These are phyloP conservation scores for Suhomyces taliae DNA, from an alignment of 1,139 yeast genomes.

Conservation along the genomic window DNA sequence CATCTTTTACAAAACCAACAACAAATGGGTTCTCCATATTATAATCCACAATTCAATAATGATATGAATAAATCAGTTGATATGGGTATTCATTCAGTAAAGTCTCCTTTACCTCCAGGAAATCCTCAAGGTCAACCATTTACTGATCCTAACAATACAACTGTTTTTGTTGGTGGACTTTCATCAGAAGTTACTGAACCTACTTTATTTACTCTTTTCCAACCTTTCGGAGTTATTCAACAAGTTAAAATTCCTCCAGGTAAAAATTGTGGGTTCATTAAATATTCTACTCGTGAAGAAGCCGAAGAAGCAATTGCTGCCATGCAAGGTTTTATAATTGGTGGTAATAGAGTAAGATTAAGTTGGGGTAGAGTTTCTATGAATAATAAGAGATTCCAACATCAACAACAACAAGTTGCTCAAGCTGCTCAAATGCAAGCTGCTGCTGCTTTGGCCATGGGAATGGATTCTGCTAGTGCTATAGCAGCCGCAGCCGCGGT, in stretches of 20 bases:
- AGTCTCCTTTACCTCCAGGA: conserved; percentile 7
- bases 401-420: conserved; percentile 34
- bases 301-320: conserved; percentile 89
- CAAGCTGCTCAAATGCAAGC: conserved; percentile 39
- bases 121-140: conserved; percentile 25
- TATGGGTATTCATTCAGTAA: background rate
- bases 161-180: conserved; percentile 93
- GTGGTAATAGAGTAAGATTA: conserved; percentile 78
- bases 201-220: conserved; percentile 70
- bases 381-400: conserved; percentile 36
- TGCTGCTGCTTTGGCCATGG: conserved; percentile 38
- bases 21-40: conserved; percentile 7
- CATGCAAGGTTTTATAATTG: conserved; percentile 91
- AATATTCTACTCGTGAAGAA: conserved; percentile 71
- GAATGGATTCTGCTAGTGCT: conserved; percentile 36
- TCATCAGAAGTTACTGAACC: conserved; percentile 75
- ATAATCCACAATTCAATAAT: background rate
- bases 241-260: conserved; percentile 90
- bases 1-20: conserved; percentile 1
- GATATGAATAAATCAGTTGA: background rate
- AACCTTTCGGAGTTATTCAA: conserved; percentile 80
- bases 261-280: conserved; percentile 92
- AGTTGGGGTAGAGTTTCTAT: conserved; percentile 78
- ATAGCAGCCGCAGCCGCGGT: conserved; percentile 19
- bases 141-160: conserved; percentile 81